Evolutionary conservation across 768 basidiomycete species (phyloP), one percentile per base, ranked within the genome.

Genomic region (Suillus sp.): DNA sequence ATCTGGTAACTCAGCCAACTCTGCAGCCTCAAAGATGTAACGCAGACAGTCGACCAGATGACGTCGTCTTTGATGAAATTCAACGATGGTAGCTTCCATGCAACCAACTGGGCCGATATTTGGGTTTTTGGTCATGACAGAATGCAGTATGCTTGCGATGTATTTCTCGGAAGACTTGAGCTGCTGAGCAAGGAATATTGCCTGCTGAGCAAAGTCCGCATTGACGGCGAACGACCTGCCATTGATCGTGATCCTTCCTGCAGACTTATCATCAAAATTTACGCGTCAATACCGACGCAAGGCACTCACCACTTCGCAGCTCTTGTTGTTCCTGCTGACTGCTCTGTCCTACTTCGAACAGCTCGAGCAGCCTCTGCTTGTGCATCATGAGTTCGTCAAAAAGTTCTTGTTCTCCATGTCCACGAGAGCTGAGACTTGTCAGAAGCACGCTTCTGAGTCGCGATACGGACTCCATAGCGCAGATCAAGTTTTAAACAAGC

Each of bases 131-230:
- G 82, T 68, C 77, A 88, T 87, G 47, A 90, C 80, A 25, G 83
- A 76, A 63, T 90, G 85, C 53, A 93, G 79, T 20, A 93, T 83
- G 25, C 80, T 80, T 4, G 93, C 91, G 58, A 88, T 77, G 74
- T 91, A 87, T 68, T 88, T 86, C 77, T 96, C 95, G 14, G 95
- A 96, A 67, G 87, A 87, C 69, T 86, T 82, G 60, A 97, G 87
- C 61, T 92, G 86, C 70, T 91, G 86, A 0, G 95, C 86, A 61
- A 96, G 84, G 75, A 93, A 91, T 61, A 91, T 74, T 61, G 83
- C 85, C 73, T 92, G 92, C 57, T 84, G 86, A 16, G 86, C 87
- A 74, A 95, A 94, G 71, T 95, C 90, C 16, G 85, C 74, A 72
- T 92, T 93, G 66, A 95, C 83, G 0, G 87, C 86, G 40, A 89